Percentiles rank a stretch among this genome's conserved stretches.
phyloP scores from a whole-genome alignment of 768 basidiomycete genomes.

The Russula abietina region DNA sequence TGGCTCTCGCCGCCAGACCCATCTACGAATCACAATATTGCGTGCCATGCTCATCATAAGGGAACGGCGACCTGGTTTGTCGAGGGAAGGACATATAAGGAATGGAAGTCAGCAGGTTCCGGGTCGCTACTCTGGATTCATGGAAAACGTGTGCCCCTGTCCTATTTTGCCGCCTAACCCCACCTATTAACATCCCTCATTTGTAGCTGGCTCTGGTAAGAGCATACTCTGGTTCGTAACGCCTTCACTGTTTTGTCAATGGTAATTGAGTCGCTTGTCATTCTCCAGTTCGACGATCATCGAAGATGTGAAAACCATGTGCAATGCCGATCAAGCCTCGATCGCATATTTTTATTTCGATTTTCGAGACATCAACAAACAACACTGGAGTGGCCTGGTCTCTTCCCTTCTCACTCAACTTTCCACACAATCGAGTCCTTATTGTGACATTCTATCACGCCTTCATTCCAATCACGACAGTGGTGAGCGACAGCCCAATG shows the following conservation, averaged over 20 bases:
- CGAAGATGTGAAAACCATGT: not conserved
- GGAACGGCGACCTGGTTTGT: conserved; percentile 5
- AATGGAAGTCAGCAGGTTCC: not conserved
- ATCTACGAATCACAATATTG: not conserved
- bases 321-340: not conserved
- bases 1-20: conserved; percentile 15
- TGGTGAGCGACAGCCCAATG: not conserved
- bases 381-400: not conserved
- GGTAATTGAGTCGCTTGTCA: not conserved
- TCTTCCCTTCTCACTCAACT: conserved; percentile 10
- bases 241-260: too few relatives aligned
- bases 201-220: conserved; percentile 11
- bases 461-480: not conserved
- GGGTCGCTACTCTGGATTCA: conserved; percentile 1
- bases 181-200: not conserved
- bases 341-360: conserved; percentile 7
- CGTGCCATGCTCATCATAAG: not conserved
- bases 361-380: not conserved
- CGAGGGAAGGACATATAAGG: not conserved
- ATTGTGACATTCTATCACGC: not conserved
- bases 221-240: conserved; percentile 2
- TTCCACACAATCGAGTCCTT: not conserved
- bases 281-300: conserved; percentile 9
- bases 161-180: too few relatives aligned
- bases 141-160: conserved; percentile 3